Conservation (phyloP, 371 early-diverging fungal genomes). For the Funneliformis caledonium region DNA sequence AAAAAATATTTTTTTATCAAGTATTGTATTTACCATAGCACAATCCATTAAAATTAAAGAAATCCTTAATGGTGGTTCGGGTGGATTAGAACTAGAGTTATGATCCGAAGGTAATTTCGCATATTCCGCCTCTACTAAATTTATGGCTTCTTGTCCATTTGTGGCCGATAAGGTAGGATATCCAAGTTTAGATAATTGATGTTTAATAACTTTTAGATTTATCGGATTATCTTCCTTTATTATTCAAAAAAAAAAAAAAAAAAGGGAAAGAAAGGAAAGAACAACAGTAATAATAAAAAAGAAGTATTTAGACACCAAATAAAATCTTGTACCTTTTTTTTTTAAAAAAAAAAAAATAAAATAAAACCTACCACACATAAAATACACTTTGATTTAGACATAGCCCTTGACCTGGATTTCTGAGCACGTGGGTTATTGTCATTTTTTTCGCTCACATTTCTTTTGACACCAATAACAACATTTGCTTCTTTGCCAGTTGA, state of each 20-base stretch:
- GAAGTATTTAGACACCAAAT: no score
- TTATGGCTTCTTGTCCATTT: constrained; percentile 28
- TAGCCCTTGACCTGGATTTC: neutral
- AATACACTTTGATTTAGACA: constrained; percentile 6
- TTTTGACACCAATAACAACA: neutral
- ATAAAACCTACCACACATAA: constrained; percentile 21
- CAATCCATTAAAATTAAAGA: constrained; percentile 56
- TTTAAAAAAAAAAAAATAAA: neutral
- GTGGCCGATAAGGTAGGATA: constrained; percentile 23
- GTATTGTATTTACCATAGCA: constrained; percentile 47
- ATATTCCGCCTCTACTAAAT: neutral
- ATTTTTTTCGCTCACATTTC: neutral
- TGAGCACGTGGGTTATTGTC: neutral
- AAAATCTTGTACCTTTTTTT: no score
- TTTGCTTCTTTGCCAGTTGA: neutral
- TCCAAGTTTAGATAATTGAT: constrained; percentile 22
- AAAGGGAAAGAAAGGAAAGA: neutral
- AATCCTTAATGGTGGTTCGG: neutral
- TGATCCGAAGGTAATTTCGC: neutral
- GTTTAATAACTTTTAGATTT: constrained; percentile 22
- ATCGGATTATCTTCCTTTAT: constrained; percentile 30
- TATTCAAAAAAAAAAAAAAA: neutral
- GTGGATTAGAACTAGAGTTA: neutral
- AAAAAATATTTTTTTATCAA: neutral
- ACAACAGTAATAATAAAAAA: neutral